These are phyloP conservation scores for Candida albicans DNA, from an alignment of 1,139 yeast species.

Conservation along the genomic window DNA sequence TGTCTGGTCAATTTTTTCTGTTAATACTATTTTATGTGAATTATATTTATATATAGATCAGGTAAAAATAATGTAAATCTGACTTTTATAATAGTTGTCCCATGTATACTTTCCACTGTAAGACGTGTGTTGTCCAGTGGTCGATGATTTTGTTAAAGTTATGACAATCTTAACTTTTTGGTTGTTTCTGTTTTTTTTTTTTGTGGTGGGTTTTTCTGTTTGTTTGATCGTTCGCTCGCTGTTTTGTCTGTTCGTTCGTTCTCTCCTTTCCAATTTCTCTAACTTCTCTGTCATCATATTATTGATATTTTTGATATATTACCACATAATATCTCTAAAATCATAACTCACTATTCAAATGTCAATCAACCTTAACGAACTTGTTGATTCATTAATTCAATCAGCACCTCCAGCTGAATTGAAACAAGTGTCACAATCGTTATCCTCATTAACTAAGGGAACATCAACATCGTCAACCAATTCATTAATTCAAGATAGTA, in stretches of 20 bases:
- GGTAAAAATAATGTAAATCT: too few relatives aligned
- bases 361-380: conserved; percentile 25
- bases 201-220: too few relatives aligned
- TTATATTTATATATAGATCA: background rate
- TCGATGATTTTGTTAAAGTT: too few relatives aligned
- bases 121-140: too few relatives aligned
- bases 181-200: too few relatives aligned
- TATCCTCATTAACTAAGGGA: conserved; percentile 11
- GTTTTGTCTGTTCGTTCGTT: too few relatives aligned
- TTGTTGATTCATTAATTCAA: conserved; percentile 36
- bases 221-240: too few relatives aligned
- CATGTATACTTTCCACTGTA: too few relatives aligned
- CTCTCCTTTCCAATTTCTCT: too few relatives aligned
- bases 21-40: background rate
- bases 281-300: too few relatives aligned
- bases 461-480: conserved; percentile 2
- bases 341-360: conserved; percentile 5
- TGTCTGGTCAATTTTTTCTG: background rate
- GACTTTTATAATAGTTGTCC: too few relatives aligned
- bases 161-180: too few relatives aligned
- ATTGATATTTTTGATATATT: background rate
- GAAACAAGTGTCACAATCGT: conserved; percentile 28
- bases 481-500: conserved; percentile 28
- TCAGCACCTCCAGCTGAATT: conserved; percentile 48
- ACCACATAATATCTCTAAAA: background rate